These are phyloP conservation scores for Prunus fruticosa DNA, from an alignment of 306 rosid species.

Conservation along the genomic window DNA sequence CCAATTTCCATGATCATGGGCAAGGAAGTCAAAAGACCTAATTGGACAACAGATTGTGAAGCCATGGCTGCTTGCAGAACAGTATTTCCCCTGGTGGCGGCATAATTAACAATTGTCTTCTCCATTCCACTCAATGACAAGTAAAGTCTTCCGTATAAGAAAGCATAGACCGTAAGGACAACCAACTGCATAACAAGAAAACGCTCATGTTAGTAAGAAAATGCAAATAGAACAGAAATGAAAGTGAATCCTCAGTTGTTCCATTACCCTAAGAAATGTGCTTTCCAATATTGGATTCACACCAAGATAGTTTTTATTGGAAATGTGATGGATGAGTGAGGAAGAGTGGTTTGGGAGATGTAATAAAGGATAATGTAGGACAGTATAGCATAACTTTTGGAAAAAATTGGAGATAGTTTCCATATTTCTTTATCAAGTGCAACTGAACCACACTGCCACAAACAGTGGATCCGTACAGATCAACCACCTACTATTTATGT, in stretches of 20 bases:
- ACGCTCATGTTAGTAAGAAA: background rate
- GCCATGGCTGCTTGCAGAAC: conserved; percentile 71
- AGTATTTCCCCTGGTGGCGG: conserved; percentile 58
- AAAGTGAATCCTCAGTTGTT: background rate
- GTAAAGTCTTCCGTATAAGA: conserved; percentile 85
- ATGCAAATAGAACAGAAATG: background rate
- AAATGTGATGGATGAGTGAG: background rate
- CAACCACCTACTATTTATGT: background rate
- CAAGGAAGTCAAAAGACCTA: conserved; percentile 79
- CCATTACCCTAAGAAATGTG: background rate
- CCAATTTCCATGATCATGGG: conserved; percentile 99
- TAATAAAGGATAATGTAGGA: background rate
- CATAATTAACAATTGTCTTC: conserved; percentile 57
- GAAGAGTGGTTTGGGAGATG: background rate
- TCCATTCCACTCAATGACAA: conserved; percentile 91
- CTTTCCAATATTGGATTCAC: background rate
- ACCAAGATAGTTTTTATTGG: background rate
- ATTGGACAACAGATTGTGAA: conserved; percentile 81
- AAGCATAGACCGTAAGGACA: conserved; percentile 67
- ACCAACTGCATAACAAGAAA: conserved; percentile 58
- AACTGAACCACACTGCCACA: background rate
- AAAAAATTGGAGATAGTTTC: background rate
- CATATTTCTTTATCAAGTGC: background rate
- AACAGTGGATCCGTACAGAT: background rate
- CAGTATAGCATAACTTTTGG: background rate